These are phyloP conservation scores for Vigna radiata DNA, from an alignment of 306 rosid species.

Conservation along the genomic window DNA sequence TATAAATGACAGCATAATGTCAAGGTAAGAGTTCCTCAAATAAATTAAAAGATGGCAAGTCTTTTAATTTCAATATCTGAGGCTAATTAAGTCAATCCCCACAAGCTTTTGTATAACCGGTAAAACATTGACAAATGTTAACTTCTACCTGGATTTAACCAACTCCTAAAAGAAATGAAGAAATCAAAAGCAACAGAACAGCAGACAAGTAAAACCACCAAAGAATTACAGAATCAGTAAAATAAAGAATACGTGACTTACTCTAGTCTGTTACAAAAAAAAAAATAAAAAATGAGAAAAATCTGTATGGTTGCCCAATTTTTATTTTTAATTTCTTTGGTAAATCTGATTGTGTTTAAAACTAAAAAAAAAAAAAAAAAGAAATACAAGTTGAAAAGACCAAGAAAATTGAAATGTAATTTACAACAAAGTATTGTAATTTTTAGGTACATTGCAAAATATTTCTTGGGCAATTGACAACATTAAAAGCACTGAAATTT, in stretches of 20 bases:
- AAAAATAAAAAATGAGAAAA: too few species aligned
- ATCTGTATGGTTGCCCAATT: too few species aligned
- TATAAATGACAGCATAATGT: too few species aligned
- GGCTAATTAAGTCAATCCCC: conserved; percentile 59
- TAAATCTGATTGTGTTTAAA: too few species aligned
- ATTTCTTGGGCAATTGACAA: not conserved
- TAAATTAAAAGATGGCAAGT: conserved; percentile 39
- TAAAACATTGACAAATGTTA: conserved; percentile 84
- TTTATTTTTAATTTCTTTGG: too few species aligned
- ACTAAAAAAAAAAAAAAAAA: too few species aligned
- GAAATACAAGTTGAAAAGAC: not conserved
- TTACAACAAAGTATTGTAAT: not conserved
- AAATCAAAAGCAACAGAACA: conserved; percentile 7
- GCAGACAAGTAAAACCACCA: not conserved
- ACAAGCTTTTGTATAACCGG: conserved; percentile 66
- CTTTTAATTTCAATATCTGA: conserved; percentile 81
- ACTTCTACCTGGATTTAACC: too few species aligned
- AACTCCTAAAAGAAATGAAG: conserved; percentile 1
- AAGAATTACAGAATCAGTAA: not conserved
- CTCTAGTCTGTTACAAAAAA: not conserved
- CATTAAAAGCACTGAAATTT: not conserved
- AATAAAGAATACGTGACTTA: not conserved
- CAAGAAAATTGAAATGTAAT: not conserved
- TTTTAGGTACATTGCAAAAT: not conserved
- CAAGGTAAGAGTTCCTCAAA: too few species aligned